Base-by-base conservation (phyloP, 1,284 basidiomycete species). In the Puccinia horiana region DNA sequence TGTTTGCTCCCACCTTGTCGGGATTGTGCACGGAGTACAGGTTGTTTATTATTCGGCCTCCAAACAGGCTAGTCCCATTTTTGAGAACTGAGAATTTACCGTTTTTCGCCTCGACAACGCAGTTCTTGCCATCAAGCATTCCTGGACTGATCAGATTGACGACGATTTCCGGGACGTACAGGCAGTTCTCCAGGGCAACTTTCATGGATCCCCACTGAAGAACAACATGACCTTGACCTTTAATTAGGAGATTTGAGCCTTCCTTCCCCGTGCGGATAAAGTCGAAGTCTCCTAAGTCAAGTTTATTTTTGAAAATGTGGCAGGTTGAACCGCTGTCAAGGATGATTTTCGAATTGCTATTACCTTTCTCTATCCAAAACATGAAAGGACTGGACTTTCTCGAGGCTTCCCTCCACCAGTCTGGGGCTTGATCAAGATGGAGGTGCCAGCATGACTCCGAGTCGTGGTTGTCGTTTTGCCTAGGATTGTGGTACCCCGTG, bases 121-220 rank as follows among this genome's bases (percentile, higher is more conserved):
- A 63, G 35, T 26, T 23, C 37, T 67, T 11, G 12, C n/a, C 12
- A 4, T 32, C 58, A 32, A 63, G n/a, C 20, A 37, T 11, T 20
- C 58, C 58, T 67, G 12, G 32, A n/a, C 29, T 35, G 32, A 67
- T 67, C 20, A 67, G 23, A 23, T 67, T 67, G 16, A 67, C n/a
- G 16, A 67, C 63, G 29, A 67, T 67, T 37, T 67, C 63, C 6
- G 63, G 63, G 35, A 67, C 63, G 40, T 37, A 67, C 4, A 67
- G 40, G 29, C 63, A 67, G 32, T 37, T 26, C 1, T 40, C 18
- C 2, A 67, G 35, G 4, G 8, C 9, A 2, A 67, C 37, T 35
- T 20, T 42, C 6, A 9, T 67, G 32, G 2, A 11, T 20, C n/a
- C 40, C 63, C 63, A 67, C 16, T 35, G 29, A 12, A 67, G 35